phyloP scores from a whole-genome alignment of 1,284 basidiomycete genomes.

The Sanguinoderma infundibulare region DNA sequence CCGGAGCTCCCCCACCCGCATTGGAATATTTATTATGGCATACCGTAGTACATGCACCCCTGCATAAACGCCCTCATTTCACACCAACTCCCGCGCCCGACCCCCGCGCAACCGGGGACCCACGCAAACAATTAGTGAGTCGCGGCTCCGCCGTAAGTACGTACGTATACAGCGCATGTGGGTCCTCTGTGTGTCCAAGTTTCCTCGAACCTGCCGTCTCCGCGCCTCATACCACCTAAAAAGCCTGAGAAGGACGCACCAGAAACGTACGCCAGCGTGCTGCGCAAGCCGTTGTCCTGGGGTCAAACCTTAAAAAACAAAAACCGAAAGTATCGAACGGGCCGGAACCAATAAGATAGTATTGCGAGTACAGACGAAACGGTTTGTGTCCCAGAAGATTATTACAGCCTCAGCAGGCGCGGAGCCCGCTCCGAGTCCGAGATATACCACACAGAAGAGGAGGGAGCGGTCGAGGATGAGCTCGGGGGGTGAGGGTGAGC shows the following conservation, averaged over 20 bases:
- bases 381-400: constrained; percentile 5
- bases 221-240: neutral
- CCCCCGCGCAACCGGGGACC: no score
- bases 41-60: no score
- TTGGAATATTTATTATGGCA: no score
- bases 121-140: neutral
- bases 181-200: constrained; percentile 2
- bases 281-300: no score
- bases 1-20: no score
- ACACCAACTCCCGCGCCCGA: no score
- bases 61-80: no score
- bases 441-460: constrained; percentile 1
- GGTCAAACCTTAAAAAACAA: no score
- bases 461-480: neutral
- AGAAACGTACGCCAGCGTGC: neutral
- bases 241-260: neutral
- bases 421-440: constrained; percentile 20
- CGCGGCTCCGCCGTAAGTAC: neutral
- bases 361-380: constrained; percentile 17
- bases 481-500: neutral
- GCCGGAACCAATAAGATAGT: constrained; percentile 24
- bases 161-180: neutral
- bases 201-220: neutral
- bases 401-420: constrained; percentile 16
- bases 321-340: neutral